These are phyloP conservation scores for Fusarium pininemorale DNA, from an alignment of 2,329 filamentous ascomycete species.

Conservation along the genomic window DNA sequence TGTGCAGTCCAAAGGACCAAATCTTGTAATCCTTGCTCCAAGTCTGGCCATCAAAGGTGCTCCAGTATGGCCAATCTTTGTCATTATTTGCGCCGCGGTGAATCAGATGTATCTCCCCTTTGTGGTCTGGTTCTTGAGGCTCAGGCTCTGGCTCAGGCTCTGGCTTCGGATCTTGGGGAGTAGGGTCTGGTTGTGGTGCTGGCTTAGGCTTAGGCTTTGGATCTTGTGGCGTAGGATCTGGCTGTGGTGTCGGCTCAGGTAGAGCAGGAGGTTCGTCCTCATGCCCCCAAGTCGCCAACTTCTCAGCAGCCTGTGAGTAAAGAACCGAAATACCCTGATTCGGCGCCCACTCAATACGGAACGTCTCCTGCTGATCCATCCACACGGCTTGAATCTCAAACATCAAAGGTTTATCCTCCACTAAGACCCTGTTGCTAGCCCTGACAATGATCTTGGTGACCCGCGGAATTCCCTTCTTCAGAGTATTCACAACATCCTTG, in stretches of 20 bases:
- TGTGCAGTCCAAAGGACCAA: fast-evolving
- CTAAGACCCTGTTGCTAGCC: not conserved
- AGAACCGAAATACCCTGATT: not conserved
- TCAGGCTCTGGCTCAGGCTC: not conserved
- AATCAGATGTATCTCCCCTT: fast-evolving
- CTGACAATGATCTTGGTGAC: not conserved
- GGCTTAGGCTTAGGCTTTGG: not conserved
- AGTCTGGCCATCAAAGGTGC: not conserved
- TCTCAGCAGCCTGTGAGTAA: not conserved
- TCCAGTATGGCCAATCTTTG: not conserved
- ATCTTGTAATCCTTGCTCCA: not conserved
- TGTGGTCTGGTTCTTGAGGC: not conserved
- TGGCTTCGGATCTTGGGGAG: not conserved
- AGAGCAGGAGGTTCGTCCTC: not conserved
- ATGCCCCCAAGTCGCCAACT: not conserved
- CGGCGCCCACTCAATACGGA: not conserved
- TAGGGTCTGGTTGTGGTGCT: not conserved
- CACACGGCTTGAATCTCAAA: not conserved
- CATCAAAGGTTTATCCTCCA: not conserved
- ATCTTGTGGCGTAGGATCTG: not conserved
- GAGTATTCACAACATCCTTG: not conserved
- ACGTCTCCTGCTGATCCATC: not conserved
- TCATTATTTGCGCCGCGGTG: not conserved
- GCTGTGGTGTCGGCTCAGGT: not conserved
- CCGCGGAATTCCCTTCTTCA: not conserved